Base-by-base conservation (phyloP, 2,329 filamentous ascomycete genomes). In the Penicillium frequentans region DNA sequence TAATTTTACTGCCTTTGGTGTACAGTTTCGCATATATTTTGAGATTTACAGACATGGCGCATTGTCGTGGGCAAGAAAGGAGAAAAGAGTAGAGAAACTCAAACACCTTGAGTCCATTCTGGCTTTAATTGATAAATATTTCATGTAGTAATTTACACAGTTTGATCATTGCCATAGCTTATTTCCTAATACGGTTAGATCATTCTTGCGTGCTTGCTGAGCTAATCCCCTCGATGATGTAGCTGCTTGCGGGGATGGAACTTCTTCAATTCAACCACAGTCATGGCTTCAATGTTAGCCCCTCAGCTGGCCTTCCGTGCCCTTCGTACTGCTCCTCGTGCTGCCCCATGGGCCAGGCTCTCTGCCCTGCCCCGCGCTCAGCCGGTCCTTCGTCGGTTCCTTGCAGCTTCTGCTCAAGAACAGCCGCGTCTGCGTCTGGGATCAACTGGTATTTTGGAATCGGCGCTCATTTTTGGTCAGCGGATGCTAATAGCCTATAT, bases 391-490 rank as follows among this genome's bases (percentile, higher is more conserved):
- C 68, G 68, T 55, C 70, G 71, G 19, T 72, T 68, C 58, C 61
- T 70, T 26, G 61, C 66, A 11, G 64, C 64, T 23, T 55, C 61
- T 21, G 52, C 70, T 23, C 68, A 66, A 44, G 70, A 73, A 52
- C 71, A 73, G 62, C 71, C 71, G 44, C 70, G 68, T 45, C 61
- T 73, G 62, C 71, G 71, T 49, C 64, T 73, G 47, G 70, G 70
- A 35, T 70, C 71, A n/a, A 71, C 63, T n/a, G 71, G 71, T 73
- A 68, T n/a, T 16, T 2, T 47, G 27, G 14, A 29, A 19, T 19
- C 3, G 21, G 43, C 19, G 9, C 8, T n/a, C 8, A 19, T 10
- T n/a, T 1, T 5, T 39, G n/a, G n/a, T 39, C 35, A 26, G 43
- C 9, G 6, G 1, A 45, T 26, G 16, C 44, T 62, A 45, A 57